Evolutionary conservation across 73 alveolate species (phyloP), one percentile per base, ranked within the genome.

Genomic region (Paramecium sonneborni): DNA sequence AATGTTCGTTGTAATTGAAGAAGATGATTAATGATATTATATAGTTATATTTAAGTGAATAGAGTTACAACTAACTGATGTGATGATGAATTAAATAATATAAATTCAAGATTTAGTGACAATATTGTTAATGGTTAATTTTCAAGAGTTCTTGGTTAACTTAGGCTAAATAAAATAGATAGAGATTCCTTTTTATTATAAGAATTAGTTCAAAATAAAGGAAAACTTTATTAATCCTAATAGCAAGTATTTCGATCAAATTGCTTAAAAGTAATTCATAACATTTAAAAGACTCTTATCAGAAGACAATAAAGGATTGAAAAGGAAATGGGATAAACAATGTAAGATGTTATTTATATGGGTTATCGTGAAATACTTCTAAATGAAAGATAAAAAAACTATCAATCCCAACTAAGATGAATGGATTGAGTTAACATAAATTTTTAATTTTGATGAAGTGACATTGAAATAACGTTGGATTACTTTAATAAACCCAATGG

Each of bases 181-280:
- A 46, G 90, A 79, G 10, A 79, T 79, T 1, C 90, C 90, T 26
- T 46, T 43, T 24, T 79, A 39, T 79, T 79, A 39, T 44, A 38
- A 32, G 10, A 79, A 41, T 46, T 43, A 79, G 10, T 79, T 79
- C 30, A 79, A 79, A 46, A 79, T 79, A 2, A 79, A 44, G 43
- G 90, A 79, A 34, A 79, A 79, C 55, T 79, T 79, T 20, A 79
- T 79, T 41, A 79, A 79, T 79, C 90, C 90, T 3, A 79, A 79
- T 43, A 79, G 90, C 74, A 79, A 79, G 35, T 76, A 79, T 44
- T 79, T 79, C 24, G 90, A 79, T 39, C 21, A 32, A 24, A 79
- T 79, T 23, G 72, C 76, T 79, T 44, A 79, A 46, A 79, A 79
- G 90, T 79, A 46, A 44, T 20, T 44, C 30, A 30, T 43, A 20